A percentile compares a stretch with the other conserved stretches of the same genome.
phyloP scores from a whole-genome alignment of 2,329 filamentous ascomycete species.

The Claviceps cyperi region DNA sequence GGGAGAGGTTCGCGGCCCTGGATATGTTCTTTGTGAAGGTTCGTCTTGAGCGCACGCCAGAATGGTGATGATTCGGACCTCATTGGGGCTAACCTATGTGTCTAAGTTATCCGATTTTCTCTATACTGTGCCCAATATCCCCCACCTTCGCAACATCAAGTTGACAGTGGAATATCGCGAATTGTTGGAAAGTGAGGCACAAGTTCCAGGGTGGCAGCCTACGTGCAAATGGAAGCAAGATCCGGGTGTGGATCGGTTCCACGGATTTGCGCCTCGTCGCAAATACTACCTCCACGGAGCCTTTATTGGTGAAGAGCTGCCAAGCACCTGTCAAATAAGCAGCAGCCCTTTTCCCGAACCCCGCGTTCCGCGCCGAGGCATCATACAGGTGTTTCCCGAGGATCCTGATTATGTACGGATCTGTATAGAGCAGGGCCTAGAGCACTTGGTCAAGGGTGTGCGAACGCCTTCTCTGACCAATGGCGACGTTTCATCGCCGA shows the following conservation, averaged over 20 bases:
- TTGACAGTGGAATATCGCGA: constrained; percentile 47
- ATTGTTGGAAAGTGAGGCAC: constrained; percentile 35
- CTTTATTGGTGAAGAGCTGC: constrained; percentile 36
- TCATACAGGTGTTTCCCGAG: constrained; percentile 36
- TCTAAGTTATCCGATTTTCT: constrained; percentile 46
- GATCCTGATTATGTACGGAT: constrained; percentile 43
- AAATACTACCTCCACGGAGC: constrained; percentile 45
- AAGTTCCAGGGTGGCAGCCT: constrained; percentile 25
- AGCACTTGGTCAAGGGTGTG: constrained; percentile 34
- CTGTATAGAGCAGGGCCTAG: constrained; percentile 42
- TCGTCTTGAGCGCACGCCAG: constrained; percentile 4
- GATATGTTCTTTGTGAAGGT: constrained; percentile 57
- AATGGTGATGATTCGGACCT: background rate
- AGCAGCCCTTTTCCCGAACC: constrained; percentile 39
- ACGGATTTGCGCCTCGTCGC: constrained; percentile 39
- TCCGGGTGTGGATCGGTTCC: constrained; percentile 35
- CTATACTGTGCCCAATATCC: constrained; percentile 39
- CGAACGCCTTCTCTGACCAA: constrained; percentile 31
- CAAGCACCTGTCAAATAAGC: constrained; percentile 32
- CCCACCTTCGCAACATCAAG: constrained; percentile 41
- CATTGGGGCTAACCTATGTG: background rate
- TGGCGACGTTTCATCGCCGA: constrained; percentile 32
- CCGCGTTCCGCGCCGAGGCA: constrained; percentile 38
- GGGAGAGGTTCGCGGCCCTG: constrained; percentile 38
- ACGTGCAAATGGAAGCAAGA: constrained; percentile 45